Conservation (phyloP, 306 rosid genomes). For the Notholithocarpus densiflorus region DNA sequence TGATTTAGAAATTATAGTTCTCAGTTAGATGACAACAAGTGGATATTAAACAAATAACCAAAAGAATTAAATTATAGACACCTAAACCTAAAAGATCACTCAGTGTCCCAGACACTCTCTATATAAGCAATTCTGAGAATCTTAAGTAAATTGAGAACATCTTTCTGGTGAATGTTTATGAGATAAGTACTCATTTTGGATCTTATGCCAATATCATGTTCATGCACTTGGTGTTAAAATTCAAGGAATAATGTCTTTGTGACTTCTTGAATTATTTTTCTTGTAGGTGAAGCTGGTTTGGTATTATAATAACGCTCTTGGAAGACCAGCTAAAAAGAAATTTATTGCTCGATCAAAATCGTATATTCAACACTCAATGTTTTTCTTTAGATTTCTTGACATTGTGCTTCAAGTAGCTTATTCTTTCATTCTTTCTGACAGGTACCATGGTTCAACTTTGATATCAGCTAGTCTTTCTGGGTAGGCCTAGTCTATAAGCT, state of each 20-base stretch:
- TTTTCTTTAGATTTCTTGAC: constrained; percentile 23
- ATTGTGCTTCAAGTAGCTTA: constrained; percentile 17
- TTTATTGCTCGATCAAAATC: constrained; percentile 85
- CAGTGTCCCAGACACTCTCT: not conserved
- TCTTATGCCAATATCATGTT: constrained; percentile 13
- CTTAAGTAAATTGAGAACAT: not conserved
- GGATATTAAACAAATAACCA: not conserved
- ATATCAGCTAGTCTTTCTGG: constrained; percentile 95
- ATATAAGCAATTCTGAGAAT: not conserved
- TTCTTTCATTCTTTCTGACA: constrained; percentile 28
- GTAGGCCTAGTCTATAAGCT: constrained; percentile 33
- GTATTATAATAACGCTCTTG: constrained; percentile 96
- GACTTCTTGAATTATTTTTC: constrained; percentile 18
- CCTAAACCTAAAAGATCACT: not conserved
- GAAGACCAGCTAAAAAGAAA: constrained; percentile 87
- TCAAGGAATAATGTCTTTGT: not conserved
- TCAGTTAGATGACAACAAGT: not conserved
- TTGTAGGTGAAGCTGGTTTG: constrained; percentile 93
- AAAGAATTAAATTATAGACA: not conserved
- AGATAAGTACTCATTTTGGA: not conserved
- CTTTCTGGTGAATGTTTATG: not conserved
- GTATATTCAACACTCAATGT: constrained; percentile 43
- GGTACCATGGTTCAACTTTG: constrained; percentile 95
- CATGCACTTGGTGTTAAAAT: not conserved
- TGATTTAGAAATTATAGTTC: not conserved